phyloP scores from a whole-genome alignment of 2,329 filamentous ascomycete genomes.

The Lasiodiplodia sp. region DNA sequence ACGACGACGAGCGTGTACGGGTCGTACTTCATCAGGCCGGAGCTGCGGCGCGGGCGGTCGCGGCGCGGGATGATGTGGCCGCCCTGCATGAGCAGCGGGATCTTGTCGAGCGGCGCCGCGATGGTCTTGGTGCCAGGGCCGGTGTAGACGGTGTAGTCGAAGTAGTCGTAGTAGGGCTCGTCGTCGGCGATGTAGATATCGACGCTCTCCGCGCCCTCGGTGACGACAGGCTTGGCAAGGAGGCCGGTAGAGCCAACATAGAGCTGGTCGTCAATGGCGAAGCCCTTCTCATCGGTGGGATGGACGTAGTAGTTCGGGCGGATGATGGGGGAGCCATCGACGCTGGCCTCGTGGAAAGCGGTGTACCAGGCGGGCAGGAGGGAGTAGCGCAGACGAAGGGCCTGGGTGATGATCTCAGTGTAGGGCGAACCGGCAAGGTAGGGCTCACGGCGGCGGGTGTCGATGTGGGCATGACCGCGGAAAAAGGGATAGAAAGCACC shows the following conservation, averaged over 20 bases:
- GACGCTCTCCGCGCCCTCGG: slow-evolving; percentile 73
- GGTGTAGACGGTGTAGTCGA: slow-evolving; percentile 80
- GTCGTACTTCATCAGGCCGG: slow-evolving; percentile 89
- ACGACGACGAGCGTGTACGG: slow-evolving; percentile 90
- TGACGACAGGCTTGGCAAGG: slow-evolving; percentile 88
- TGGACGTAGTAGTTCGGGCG: slow-evolving; percentile 93
- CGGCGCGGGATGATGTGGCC: slow-evolving; percentile 92
- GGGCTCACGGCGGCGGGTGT: slow-evolving; percentile 91
- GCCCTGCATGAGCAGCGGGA: slow-evolving; percentile 90
- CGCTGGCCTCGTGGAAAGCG: slow-evolving; percentile 88
- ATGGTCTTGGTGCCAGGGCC: slow-evolving; percentile 77
- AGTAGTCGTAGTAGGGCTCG: slow-evolving; percentile 95
- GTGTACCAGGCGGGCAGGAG: slow-evolving; percentile 96
- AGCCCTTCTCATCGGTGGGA: slow-evolving; percentile 84
- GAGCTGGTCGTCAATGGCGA: slow-evolving; percentile 89
- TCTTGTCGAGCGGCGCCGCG: slow-evolving; percentile 80
- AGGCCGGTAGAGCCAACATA: slow-evolving; percentile 89
- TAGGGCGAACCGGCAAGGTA: slow-evolving; percentile 88
- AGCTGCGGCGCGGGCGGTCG: slow-evolving; percentile 85
- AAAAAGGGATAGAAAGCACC: slow-evolving; percentile 98
- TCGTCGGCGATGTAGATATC: slow-evolving; percentile 89
- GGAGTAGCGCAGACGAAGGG: slow-evolving; percentile 85
- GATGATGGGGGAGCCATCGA: slow-evolving; percentile 84
- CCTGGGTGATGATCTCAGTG: slow-evolving; percentile 83
- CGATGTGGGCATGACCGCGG: slow-evolving; percentile 95